Base-by-base conservation (phyloP, 495 filamentous ascomycete species). In the Oidiodendron maius region DNA sequence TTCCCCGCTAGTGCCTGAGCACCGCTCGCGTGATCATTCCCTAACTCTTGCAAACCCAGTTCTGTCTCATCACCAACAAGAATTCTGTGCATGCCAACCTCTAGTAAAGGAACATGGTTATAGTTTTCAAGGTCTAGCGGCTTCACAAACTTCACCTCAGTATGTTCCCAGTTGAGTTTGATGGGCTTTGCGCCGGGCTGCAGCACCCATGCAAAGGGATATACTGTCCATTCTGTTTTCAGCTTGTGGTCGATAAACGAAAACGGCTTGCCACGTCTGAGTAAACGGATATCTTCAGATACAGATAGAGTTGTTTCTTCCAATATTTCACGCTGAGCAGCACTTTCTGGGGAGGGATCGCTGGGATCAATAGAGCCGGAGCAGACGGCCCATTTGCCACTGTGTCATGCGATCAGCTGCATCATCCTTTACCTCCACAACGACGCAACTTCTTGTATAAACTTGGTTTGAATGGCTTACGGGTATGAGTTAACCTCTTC, bases 161-260 rank as follows among this genome's bases (percentile, higher is more conserved):
- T 71, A 52, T 85, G 80, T 55, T 87, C 83, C 80, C 81, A 83
- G 61, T 85, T 74, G 23, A 74, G 71, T 10, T 56, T 57, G 43
- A 85, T 81, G 13, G 58, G 41, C 24, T 64, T 60, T 1, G 51
- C 28, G 13, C 44, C 17, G 1, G 58, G 50, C 34, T 72, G 75
- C 10, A 84, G 66, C 6, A 64, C 64, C 51, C 79, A 87, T 1
- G 70, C 69, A 52, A 85, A 84, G 2, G 82, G 79, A 42, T 80
- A 68, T 34, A 87, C 66, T 5, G 68, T 84, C 82, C 81, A 87
- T 57, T 74, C 61, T 4, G 78, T 74, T 10, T 66, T 58, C 11
- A 83, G 56, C 8, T 66, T 64, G 2, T 58, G 34, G 50, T 86
- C 82, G 12, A 48, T 49, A 50, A 86, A 83, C 8, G 69, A 62